phyloP scores from a whole-genome alignment of 345 rosid genomes.

The Populus alba region DNA sequence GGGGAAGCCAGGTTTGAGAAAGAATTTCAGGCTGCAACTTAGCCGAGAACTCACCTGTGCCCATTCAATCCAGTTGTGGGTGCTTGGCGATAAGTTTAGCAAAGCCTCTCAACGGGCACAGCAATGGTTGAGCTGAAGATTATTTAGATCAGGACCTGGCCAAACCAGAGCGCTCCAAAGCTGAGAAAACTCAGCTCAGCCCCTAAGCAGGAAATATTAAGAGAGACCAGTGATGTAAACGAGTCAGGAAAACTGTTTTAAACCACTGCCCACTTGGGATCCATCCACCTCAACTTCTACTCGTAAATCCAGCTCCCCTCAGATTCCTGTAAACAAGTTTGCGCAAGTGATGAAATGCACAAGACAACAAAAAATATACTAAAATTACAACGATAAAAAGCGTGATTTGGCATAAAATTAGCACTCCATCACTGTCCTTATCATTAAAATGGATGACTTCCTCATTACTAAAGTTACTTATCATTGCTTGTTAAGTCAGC shows the following conservation, averaged over 20 bases:
- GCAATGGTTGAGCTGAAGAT: slow-evolving; percentile 70
- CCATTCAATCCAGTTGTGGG: slow-evolving; percentile 82
- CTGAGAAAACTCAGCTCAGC: slow-evolving; percentile 68
- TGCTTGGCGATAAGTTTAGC: slow-evolving; percentile 63
- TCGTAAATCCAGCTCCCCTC: slow-evolving; percentile 72
- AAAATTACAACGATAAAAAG: neutral
- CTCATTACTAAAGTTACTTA: neutral
- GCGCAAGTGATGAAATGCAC: neutral
- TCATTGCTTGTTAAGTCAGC: too few species aligned
- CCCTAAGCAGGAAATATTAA: slow-evolving; percentile 75
- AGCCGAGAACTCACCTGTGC: slow-evolving; percentile 66
- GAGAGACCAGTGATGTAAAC: slow-evolving; percentile 68
- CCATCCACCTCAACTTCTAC: slow-evolving; percentile 91
- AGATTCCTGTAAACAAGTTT: slow-evolving; percentile 54
- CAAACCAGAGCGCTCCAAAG: slow-evolving; percentile 77
- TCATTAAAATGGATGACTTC: slow-evolving; percentile 27
- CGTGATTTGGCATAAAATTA: neutral
- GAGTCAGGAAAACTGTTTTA: slow-evolving; percentile 76
- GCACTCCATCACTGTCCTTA: neutral
- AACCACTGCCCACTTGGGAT: slow-evolving; percentile 89
- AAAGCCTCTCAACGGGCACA: slow-evolving; percentile 65
- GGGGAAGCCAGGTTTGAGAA: slow-evolving; percentile 45
- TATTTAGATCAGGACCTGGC: slow-evolving; percentile 64
- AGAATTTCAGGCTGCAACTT: slow-evolving; percentile 51
- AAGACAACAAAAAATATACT: neutral